Base-by-base conservation (phyloP, 148 eudicot species). In the Fallopia convolvulus region DNA sequence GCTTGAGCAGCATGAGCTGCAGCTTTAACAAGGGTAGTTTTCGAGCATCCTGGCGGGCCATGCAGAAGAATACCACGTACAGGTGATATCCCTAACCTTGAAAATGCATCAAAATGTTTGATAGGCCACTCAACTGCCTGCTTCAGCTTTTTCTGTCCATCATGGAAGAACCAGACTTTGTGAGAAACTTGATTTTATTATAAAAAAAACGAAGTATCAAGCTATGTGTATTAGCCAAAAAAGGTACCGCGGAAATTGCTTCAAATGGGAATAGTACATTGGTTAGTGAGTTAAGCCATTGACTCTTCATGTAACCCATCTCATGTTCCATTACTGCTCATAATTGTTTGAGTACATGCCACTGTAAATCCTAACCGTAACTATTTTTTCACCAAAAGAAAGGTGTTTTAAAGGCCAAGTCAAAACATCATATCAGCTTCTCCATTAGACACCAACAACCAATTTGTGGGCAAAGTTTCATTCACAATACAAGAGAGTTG, bases 41-140 rank as follows among this genome's bases (percentile, higher is more conserved):
- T 95, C 49, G 99, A 95, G 92, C 99, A 95, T 8, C 99, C 99
- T 76, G 99, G 99, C 65, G 99, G 99, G 65, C 99, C 99, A 81
- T 95, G 97, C 73, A 95, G 90, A 82, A 95, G 99, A 76, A 95
- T 86, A 49, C 99, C 99, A 36, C 92, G 90, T 48, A 86, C 18
- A 39, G 99, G 97, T 52, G 93, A 86, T 66, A 88, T 83, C 63
- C 97, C 92, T 78, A 95, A 82, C 86, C 94, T 91, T 77, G 89
- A 60, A 85, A 92, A 95, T 41, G 85, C 87, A 80, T 80, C 83
- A 76, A 92, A 84, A 80, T 92, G 97, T 86, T 87, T 91, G 70
- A 92, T 80, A 77, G 97, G 99, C 99, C 97, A 95, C 89, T 95
- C 99, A 85, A 95, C 97, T 76, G 99, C 97, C 87, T 91, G 97